These are phyloP conservation scores for Populus euphratica DNA, from an alignment of 345 rosid genomes.

Conservation along the genomic window DNA sequence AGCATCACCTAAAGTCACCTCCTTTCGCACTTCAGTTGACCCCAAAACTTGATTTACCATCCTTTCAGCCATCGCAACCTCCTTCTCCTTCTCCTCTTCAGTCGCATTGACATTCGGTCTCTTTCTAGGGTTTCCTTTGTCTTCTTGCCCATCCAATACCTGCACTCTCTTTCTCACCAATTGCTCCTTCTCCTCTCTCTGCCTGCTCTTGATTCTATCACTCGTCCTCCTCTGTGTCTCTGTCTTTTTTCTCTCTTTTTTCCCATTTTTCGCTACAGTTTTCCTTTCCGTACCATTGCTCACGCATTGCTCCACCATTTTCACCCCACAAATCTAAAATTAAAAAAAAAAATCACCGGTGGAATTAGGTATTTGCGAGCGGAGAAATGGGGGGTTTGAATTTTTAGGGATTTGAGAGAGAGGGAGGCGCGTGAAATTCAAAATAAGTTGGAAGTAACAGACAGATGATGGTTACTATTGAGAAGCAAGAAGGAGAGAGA, in stretches of 20 bases:
- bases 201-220: conserved; percentile 35
- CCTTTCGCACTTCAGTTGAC: conserved; percentile 1
- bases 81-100: background rate
- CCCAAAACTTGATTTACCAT: background rate
- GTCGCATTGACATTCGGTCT: conserved; percentile 8
- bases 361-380: background rate
- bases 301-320: background rate
- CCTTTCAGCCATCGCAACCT: conserved; percentile 14
- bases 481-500: too few species aligned
- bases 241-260: background rate
- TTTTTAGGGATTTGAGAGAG: background rate
- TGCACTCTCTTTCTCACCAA: conserved; percentile 42
- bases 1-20: background rate
- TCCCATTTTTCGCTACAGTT: background rate
- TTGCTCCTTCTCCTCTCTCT: conserved; percentile 46
- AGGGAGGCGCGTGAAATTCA: background rate
- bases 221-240: conserved; percentile 34
- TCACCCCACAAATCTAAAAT: background rate
- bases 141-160: conserved; percentile 25
- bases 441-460: background rate
- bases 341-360: background rate
- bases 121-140: conserved; percentile 4
- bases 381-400: background rate
- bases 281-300: background rate
- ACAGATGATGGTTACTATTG: too few species aligned